Evolutionary conservation across 2,329 filamentous ascomycete species (phyloP), one percentile per base, ranked within the genome.

Genomic region (Hortaea werneckii): DNA sequence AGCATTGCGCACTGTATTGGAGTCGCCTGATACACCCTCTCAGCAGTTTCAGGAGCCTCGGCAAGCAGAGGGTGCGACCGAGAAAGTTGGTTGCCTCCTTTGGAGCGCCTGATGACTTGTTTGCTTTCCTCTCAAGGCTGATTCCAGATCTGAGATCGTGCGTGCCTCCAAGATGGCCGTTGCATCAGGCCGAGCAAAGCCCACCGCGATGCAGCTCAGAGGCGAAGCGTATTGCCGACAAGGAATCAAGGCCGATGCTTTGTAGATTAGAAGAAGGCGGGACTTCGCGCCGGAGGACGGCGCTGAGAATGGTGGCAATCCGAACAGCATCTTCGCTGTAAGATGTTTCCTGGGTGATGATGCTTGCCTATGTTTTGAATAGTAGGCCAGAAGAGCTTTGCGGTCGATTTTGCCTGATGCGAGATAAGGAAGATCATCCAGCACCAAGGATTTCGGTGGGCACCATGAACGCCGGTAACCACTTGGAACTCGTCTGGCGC

Each of bases 371-470:
- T 61, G 37, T 13, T 63, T 54, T 10, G 62, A 54, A 54, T 83
- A 85, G 6, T 77, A 67, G 1, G 68, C 60, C 53, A 79, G 72
- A 6, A 95, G 66, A 9, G 63, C 65, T 54, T 79, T 83, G 43
- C 79, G 80, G 57, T 95, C 84, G 10, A 89, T 74, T 59, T 95
- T 95, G 0, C 89, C 89, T 0, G 87, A 94, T 2, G 87, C 73
- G 13, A 95, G 68, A 43, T 82, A 79, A 1, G 87, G 87, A 46
- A 95, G 81, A 6, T 74, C 69, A 0, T 72, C 54, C 50, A 84
- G 66, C 1, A 84, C 58, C 0, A 87, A 87, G 63, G 26, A 94
- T 68, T 50, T 94, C 83, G 4, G 77, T 75, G 0, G 89, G 89
- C 1, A 94, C 67, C 89, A 95, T 95, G 59, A 82, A 92, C 4